Evolutionary conservation across 257 asterid species (phyloP), one percentile per base, ranked within the genome.

Genomic region (Solanum sitiens): DNA sequence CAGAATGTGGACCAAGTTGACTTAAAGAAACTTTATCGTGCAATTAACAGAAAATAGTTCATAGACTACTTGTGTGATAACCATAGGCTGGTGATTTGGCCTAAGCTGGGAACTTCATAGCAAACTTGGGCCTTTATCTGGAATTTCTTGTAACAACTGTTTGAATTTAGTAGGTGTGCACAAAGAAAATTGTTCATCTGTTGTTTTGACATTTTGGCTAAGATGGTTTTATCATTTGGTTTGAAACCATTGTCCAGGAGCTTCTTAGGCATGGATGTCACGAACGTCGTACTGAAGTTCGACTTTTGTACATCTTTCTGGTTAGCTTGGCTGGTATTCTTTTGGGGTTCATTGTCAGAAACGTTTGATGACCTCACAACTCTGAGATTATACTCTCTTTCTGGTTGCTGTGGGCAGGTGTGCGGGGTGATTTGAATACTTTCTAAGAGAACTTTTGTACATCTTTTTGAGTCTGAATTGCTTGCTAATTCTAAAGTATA

Each of bases 321-420:
- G 11, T 86, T 32, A 72, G 84, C 25, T 86, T 86, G 88, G 67
- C 76, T 86, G 88, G 88, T 42, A 86, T 86, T 74, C 73, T 86
- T 47, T 71, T 73, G 61, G 32, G 88, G 16, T 73, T 33, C 72
- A 7, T 86, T 50, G 25, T 50, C 35, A 47, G 74, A 86, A 73
- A 50, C 44, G 10, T 47, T 80, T 80, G 85, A 80, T 80, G 85
- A 80, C 70, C 63, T 79, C 84, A 30, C 40, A 80, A 30, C 44
- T 80, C 44, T 47, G 68, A 30, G 16, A 47, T 27, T 80, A 47
- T 27, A 30, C 13, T 18, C 20, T 80, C 68, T 80, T 47, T 80
- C 67, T 80, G 44, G 85, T 80, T 47, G 42, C 15, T 18, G 27
- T 30, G 44, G 30, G 42, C 30, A 80, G 67, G 42, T 80, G 30